Conservation (phyloP, 202 grass and related monocot genomes). For the Schoenoplectus triqueter region DNA sequence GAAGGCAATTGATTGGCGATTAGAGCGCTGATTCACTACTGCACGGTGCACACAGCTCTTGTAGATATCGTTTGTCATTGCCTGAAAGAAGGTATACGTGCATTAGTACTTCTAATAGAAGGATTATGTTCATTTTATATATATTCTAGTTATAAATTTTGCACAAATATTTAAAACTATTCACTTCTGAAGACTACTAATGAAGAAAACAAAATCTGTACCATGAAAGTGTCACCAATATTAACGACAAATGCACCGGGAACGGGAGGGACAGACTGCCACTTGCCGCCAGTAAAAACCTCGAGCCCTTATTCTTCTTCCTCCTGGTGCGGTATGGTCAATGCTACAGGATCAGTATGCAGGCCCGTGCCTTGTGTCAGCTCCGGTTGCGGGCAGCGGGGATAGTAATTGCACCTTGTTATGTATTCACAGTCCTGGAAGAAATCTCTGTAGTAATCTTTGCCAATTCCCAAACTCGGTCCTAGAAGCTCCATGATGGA, state of each 20-base stretch:
- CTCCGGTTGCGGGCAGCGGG: conserved; percentile 64
- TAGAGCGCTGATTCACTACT: conserved; percentile 36
- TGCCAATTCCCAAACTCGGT: conserved; percentile 51
- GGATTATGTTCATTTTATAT: background rate
- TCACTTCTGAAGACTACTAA: background rate
- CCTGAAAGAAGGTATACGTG: background rate
- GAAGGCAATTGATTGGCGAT: conserved; percentile 42
- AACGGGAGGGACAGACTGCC: conserved; percentile 50
- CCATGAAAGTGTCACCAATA: conserved; percentile 80
- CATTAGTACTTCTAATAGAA: background rate
- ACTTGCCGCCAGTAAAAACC: conserved; percentile 55
- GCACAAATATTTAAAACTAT: background rate
- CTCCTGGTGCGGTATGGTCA: conserved; percentile 61
- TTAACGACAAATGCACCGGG: conserved; percentile 52
- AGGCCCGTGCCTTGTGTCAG: conserved; percentile 62
- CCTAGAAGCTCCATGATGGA: conserved; percentile 66
- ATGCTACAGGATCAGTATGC: conserved; percentile 60
- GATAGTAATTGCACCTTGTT: conserved; percentile 80
- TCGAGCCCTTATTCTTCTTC: conserved; percentile 52
- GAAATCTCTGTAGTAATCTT: conserved; percentile 56
- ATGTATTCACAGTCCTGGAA: conserved; percentile 54
- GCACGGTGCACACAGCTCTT: conserved; percentile 55
- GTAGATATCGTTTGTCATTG: conserved; percentile 45
- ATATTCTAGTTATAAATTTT: background rate
- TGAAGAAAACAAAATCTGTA: background rate